These are phyloP conservation scores for Punica granatum DNA, from an alignment of 345 rosid genomes.

Conservation along the genomic window DNA sequence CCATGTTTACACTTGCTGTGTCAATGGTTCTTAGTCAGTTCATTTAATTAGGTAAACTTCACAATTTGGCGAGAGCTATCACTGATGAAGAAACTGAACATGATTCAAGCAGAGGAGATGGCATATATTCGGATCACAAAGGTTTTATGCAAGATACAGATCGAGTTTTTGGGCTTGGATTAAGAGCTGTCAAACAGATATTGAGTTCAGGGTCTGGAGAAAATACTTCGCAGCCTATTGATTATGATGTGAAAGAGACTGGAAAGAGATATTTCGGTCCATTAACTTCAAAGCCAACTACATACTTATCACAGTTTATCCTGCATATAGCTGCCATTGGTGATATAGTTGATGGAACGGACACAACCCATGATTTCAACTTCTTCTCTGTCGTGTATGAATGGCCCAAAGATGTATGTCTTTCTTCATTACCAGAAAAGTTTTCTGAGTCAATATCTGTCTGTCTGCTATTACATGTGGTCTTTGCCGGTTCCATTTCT, in stretches of 20 bases:
- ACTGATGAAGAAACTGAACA: conserved; percentile 81
- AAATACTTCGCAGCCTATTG: conserved; percentile 35
- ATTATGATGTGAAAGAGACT: conserved; percentile 57
- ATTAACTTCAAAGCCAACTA: conserved; percentile 67
- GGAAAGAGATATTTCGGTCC: conserved; percentile 79
- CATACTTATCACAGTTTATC: conserved; percentile 86
- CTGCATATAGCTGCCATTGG: conserved; percentile 96
- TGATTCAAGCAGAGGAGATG: conserved; percentile 39
- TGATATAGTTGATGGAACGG: conserved; percentile 97
- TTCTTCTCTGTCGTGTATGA: conserved; percentile 88
- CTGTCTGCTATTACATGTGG: not conserved
- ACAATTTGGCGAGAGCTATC: conserved; percentile 92
- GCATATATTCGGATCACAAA: conserved; percentile 29
- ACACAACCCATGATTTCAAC: conserved; percentile 98
- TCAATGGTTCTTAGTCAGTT: not conserved
- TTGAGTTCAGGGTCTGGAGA: conserved; percentile 39
- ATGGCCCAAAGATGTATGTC: conserved; percentile 97
- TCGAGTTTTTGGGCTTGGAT: conserved; percentile 88
- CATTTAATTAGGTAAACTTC: conserved; percentile 67
- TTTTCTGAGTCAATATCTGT: not conserved
- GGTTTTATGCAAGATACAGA: conserved; percentile 42
- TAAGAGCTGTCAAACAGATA: conserved; percentile 47
- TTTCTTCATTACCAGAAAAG: conserved; percentile 12
- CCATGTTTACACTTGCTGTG: too few species aligned
- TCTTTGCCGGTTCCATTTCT: not conserved